phyloP scores from a whole-genome alignment of 331 rosid species.

The Rhamnella rubrinervis region DNA sequence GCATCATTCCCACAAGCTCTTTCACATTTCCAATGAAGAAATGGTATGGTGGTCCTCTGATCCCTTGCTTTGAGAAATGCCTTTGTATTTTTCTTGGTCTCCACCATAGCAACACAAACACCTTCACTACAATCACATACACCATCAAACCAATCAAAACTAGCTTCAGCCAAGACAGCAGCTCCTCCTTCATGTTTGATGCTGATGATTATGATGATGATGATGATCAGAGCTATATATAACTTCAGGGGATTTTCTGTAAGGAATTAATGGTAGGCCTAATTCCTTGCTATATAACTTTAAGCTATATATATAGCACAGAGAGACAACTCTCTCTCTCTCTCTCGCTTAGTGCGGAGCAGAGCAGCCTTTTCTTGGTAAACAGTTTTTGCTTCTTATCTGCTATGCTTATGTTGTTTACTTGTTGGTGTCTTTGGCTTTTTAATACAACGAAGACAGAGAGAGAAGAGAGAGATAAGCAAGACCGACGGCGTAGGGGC shows the following conservation, averaged over 20 bases:
- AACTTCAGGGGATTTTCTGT: no score
- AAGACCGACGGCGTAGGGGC: conserved; percentile 98
- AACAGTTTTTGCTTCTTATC: conserved; percentile 26
- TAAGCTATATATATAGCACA: no score
- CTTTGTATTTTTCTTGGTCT: conserved; percentile 68
- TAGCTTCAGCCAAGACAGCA: conserved; percentile 48
- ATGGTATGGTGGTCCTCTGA: conserved; percentile 91
- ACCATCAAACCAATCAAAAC: conserved; percentile 20
- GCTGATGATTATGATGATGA: not conserved
- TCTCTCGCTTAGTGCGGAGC: conserved; percentile 5
- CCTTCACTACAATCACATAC: conserved; percentile 37
- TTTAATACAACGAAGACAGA: conserved; percentile 40
- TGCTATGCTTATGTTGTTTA: conserved; percentile 43
- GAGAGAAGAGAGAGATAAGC: conserved; percentile 33
- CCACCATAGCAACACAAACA: conserved; percentile 76
- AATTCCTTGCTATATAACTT: not conserved
- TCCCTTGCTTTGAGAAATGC: conserved; percentile 83
- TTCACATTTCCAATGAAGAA: conserved; percentile 93
- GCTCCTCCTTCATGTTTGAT: conserved; percentile 26
- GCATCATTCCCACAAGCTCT: conserved; percentile 78
- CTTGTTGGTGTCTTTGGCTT: conserved; percentile 47
- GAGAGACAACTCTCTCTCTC: not conserved
- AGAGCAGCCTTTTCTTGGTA: conserved; percentile 26
- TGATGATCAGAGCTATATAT: no score
- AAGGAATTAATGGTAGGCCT: not conserved